phyloP scores from a whole-genome alignment of 1,284 basidiomycete genomes.

The Mycena sp. region DNA sequence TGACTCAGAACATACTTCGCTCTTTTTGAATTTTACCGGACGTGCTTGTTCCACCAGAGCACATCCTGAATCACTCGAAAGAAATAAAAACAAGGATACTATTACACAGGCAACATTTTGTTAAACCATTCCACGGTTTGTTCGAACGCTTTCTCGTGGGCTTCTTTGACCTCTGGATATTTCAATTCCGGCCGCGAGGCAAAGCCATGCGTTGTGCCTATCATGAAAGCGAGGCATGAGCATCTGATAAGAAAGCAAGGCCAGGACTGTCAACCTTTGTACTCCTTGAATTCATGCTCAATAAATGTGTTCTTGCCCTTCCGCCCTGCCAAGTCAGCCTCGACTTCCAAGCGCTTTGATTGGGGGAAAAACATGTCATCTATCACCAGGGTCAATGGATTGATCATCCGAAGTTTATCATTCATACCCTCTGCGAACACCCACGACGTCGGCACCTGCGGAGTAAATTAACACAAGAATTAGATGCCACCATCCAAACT shows the following conservation, averaged over 20 bases:
- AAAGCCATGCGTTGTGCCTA: conserved; percentile 54
- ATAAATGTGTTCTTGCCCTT: conserved; percentile 54
- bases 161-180: conserved; percentile 49
- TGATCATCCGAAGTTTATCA: not conserved
- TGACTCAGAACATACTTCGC: too few species aligned
- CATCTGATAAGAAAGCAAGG: too few species aligned
- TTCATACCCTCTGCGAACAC: conserved; percentile 62
- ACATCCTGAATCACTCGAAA: too few species aligned
- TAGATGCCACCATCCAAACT: not conserved
- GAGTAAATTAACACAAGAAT: not conserved
- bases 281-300: conserved; percentile 64
- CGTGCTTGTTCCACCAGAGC: too few species aligned
- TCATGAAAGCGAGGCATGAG: too few species aligned
- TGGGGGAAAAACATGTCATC: conserved; percentile 60
- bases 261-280: too few species aligned
- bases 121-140: conserved; percentile 27
- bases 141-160: conserved; percentile 50
- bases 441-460: conserved; percentile 60
- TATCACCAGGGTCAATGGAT: conserved; percentile 33
- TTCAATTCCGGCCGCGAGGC: conserved; percentile 52
- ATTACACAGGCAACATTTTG: conserved; percentile 9
- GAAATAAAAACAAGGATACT: not conserved
- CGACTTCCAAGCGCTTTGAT: conserved; percentile 49
- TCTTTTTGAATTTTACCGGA: too few species aligned
- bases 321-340: conserved; percentile 54